A percentile compares a stretch with the other conserved stretches of the same genome.
phyloP scores from a whole-genome alignment of 192 early-diverging fungal species.

The Coemansia sp. region DNA sequence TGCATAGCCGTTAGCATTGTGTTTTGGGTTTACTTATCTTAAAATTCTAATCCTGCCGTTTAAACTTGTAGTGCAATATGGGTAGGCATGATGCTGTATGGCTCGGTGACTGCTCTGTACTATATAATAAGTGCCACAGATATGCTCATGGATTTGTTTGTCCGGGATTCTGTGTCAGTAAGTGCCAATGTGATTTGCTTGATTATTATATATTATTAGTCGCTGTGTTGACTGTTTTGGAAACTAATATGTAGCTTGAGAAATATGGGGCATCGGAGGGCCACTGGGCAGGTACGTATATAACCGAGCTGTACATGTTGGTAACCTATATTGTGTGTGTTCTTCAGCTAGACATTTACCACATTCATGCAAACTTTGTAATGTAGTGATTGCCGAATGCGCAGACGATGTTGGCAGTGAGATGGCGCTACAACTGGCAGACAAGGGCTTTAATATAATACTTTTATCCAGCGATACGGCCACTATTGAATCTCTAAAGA shows the following conservation, averaged over 20 bases:
- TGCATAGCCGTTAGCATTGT: background rate
- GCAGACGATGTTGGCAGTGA: constrained; percentile 95
- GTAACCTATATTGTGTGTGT: constrained; percentile 21
- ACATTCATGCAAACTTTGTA: constrained; percentile 48
- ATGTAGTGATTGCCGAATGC: constrained; percentile 81
- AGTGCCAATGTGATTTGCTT: background rate
- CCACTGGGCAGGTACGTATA: constrained; percentile 52
- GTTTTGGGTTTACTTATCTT: background rate
- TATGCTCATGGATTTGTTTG: constrained; percentile 35
- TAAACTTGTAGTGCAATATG: constrained; percentile 27
- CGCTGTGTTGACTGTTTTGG: background rate
- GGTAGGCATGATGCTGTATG: constrained; percentile 49
- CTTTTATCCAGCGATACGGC: constrained; percentile 75
- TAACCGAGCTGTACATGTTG: constrained; percentile 14
- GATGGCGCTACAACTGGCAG: constrained; percentile 83
- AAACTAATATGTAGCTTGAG: constrained; percentile 18
- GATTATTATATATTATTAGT: background rate
- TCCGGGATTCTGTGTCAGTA: constrained; percentile 35
- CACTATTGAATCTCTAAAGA: constrained; percentile 71
- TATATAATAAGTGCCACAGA: constrained; percentile 37
- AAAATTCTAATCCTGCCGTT: background rate
- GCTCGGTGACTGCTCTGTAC: constrained; percentile 24
- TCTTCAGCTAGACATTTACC: constrained; percentile 73
- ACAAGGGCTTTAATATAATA: constrained; percentile 77
- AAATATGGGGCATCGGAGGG: constrained; percentile 51